Evolutionary conservation across 1,284 basidiomycete species (phyloP).

Genomic region (Trichosporon sp.): DNA sequence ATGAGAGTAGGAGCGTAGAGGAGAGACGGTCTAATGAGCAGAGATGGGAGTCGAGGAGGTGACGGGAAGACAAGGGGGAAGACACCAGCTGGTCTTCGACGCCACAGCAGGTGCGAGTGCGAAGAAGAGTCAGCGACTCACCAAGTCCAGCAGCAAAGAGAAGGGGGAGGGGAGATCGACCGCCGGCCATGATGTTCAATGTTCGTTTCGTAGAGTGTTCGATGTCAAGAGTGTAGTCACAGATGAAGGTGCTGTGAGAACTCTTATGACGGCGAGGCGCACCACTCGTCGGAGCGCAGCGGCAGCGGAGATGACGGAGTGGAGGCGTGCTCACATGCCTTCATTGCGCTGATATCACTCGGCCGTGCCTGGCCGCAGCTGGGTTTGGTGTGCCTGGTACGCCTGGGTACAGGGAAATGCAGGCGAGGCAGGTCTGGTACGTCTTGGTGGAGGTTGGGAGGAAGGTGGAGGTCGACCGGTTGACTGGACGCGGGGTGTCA

Average conservation of each 20-base stretch:
- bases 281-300: neutral
- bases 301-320: neutral
- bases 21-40: neutral
- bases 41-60: no score
- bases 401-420: neutral
- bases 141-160: conserved; percentile 41
- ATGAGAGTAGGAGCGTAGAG: no score
- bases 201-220: conserved; percentile 23
- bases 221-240: neutral
- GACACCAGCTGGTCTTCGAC: neutral
- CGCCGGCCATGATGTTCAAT: conserved; percentile 16
- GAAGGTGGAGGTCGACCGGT: neutral
- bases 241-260: neutral
- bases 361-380: neutral
- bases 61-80: neutral
- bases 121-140: conserved; percentile 24
- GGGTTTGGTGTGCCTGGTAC: neutral
- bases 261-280: neutral
- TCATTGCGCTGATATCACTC: conserved; percentile 3
- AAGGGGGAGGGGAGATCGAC: conserved; percentile 33
- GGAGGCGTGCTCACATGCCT: neutral
- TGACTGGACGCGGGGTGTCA: neutral
- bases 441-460: neutral
- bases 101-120: no score
- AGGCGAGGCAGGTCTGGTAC: no score